Evolutionary conservation across 495 filamentous ascomycete species (phyloP), one percentile per base, ranked within the genome.

Genomic region (Daldinia loculata): DNA sequence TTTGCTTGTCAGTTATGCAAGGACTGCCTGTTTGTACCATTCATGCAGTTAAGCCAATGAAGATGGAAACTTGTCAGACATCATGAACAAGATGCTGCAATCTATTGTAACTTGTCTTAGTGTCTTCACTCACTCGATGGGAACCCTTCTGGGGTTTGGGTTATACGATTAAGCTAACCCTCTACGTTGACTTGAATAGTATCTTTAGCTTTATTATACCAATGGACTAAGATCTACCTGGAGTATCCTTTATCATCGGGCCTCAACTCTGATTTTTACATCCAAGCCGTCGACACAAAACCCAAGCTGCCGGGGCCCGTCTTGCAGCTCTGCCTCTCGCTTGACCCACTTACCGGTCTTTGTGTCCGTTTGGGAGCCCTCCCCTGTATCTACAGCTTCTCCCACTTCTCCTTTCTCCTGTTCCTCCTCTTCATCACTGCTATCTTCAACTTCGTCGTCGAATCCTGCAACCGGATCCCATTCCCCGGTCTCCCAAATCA

Each of bases 401-500:
- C 75, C 67, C 51, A 61, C 58, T 14, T 70, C 73, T 51, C 76
- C 78, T 14, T 60, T 62, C 14, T 77, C 65, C 3, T 78, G 76
- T 0, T 67, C 78, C 38, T 86, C 86, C 60, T 88, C 88, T 32
- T 89, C 88, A 69, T 81, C 83, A 61, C 85, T 87, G 14, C 75
- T 80, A 68, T 86, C 83, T 70, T 84, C 88, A 38, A 83, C 88
- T 56, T 84, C 85, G 19, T 86, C 88, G 66, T 89, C 88, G 71
- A 87, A 88, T 56, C 85, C 86, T 17, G 82, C 86, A 34, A 92
- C 87, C 1, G 92, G 92, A 80, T 96, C 93, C 87, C 89, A 90
- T 76, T 96, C 91, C 58, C 92, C 89, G 17, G 93, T 95, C 80
- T 95, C 91, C 89, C 89, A 92, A 12, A 93, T 79, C 61, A 99